Base-by-base conservation (phyloP, 2,329 filamentous ascomycete species). In the Colletotrichum graminicola region DNA sequence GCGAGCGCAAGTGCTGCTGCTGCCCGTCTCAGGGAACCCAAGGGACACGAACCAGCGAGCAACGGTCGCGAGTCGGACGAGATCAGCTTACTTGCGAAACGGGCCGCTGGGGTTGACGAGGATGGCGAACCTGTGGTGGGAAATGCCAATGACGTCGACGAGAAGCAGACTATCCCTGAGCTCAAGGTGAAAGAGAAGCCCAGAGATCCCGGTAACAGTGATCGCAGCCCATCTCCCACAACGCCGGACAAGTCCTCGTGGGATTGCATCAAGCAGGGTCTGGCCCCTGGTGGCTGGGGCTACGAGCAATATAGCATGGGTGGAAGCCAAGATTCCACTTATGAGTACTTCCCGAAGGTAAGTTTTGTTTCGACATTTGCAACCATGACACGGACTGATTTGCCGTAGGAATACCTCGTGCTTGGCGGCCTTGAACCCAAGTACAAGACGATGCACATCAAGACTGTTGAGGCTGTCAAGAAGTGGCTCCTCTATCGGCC, bases 401-500 rank as follows among this genome's bases (percentile, higher is more conserved):
- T 2, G 47, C 11, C 90, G 77, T 84, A 95, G 83, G 77, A 84
- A 77, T 92, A 92, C 77, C 82, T 96, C 16, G 87, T 97, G 6
- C 87, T 97, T 2, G 93, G 93, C 68, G 94, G 94, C 0, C 85
- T 90, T 1, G 89, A 91, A 73, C 82, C 86, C 39, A 93, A 94
- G 78, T 97, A 97, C 79, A 85, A 87, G 72, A 87, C 86, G 26
- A 88, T 97, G 81, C 94, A 97, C 78, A 85, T 91, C 69, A 88
- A 88, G 67, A 88, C 90, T 5, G 88, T 91, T 39, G 88, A 91
- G 6, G 90, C 90, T 0, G 89, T 92, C 45, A 92, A 92, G 74
- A 86, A 94, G 74, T 87, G 93, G 79, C 85, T 97, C 12, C 88
- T 97, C 68, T 97, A 90, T 81, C 88, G 92, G 6, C 94, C 94